Evolutionary conservation across 345 rosid species (phyloP).

Genomic region (Geranium brycei): DNA sequence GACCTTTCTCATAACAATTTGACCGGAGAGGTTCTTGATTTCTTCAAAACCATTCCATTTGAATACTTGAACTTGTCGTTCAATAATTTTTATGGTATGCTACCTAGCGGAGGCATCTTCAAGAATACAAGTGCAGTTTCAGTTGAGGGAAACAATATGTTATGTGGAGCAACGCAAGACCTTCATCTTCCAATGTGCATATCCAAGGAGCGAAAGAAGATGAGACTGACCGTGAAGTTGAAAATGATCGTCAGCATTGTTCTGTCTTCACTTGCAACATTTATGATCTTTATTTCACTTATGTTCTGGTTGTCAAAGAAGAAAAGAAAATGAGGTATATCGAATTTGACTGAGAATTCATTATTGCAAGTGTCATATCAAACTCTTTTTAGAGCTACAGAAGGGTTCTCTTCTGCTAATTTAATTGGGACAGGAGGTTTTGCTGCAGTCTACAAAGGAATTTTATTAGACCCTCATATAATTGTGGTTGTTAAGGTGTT

Average conservation of each 20-base stretch:
- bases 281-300: not conserved
- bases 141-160: constrained; percentile 4
- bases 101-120: constrained; percentile 8
- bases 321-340: not conserved
- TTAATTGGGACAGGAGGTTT: constrained; percentile 19
- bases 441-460: constrained; percentile 18
- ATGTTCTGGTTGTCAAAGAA: not conserved
- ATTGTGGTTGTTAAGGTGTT: constrained; percentile 27
- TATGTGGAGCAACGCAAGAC: constrained; percentile 6
- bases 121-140: constrained; percentile 2
- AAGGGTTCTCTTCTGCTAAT: constrained; percentile 15
- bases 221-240: not conserved
- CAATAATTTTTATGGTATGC: constrained; percentile 9
- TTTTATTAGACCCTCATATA: constrained; percentile 4
- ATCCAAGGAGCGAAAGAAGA: not conserved
- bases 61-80: constrained; percentile 10
- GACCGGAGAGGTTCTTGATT: constrained; percentile 10
- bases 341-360: not conserved
- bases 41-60: not conserved
- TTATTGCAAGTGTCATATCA: constrained; percentile 1
- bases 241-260: not conserved
- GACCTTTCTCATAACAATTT: constrained; percentile 22
- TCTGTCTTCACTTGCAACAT: not conserved
- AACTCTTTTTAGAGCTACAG: constrained; percentile 10
- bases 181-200: constrained; percentile 3